Evolutionary conservation across 176 grass and related monocot genomes (phyloP).

Genomic region (Aegilops speltoides): DNA sequence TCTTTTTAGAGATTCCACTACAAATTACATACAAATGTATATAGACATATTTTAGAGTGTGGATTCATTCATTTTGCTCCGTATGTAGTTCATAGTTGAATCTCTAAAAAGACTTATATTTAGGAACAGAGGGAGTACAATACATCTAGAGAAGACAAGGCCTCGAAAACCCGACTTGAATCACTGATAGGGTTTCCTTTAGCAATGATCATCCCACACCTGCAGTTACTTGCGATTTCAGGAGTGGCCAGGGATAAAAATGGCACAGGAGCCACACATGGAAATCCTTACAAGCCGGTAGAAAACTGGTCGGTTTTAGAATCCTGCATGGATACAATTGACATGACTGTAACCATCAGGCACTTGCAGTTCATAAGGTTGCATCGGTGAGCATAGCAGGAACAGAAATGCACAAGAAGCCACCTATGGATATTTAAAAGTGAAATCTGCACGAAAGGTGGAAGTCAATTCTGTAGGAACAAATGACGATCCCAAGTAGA

Average conservation of each 20-base stretch:
- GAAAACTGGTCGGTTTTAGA: background rate
- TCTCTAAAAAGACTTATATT: too few species aligned
- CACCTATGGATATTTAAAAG: background rate
- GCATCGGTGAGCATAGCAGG: background rate
- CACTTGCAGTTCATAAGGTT: conserved; percentile 21
- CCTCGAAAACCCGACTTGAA: conserved; percentile 5
- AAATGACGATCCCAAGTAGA: background rate
- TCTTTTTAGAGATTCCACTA: too few species aligned
- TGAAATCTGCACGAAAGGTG: background rate
- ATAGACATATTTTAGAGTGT: too few species aligned
- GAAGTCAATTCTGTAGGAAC: background rate
- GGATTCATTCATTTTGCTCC: too few species aligned
- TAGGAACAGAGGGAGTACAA: too few species aligned
- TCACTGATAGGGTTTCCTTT: background rate
- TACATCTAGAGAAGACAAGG: background rate
- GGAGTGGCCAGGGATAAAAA: background rate
- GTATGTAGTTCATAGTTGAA: too few species aligned
- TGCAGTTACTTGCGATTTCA: background rate
- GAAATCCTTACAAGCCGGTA: background rate
- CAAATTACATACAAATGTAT: too few species aligned
- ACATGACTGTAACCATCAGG: background rate
- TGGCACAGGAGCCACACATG: background rate
- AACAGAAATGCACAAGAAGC: background rate
- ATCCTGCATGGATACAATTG: conserved; percentile 3
- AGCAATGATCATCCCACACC: background rate